These are phyloP conservation scores for Heterobasidion irregulare DNA, from an alignment of 1,284 basidiomycete species.

Conservation along the genomic window DNA sequence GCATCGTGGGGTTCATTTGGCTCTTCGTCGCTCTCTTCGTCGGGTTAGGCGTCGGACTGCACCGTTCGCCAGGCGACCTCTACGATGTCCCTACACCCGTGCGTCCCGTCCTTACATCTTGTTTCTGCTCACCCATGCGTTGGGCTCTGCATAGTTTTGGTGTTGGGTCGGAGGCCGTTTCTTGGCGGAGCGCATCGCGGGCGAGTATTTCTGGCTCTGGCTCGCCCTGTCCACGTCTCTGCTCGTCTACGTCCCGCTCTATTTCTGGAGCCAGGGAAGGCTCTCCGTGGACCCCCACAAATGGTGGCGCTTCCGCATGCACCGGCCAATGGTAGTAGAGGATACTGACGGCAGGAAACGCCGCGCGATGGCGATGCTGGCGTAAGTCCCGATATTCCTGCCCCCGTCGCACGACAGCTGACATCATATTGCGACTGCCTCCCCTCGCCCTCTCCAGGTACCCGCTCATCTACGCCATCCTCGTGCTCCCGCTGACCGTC, in stretches of 20 bases:
- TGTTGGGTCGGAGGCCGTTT: slow-evolving; percentile 36
- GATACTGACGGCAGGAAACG: background rate
- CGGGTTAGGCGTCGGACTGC: slow-evolving; percentile 10
- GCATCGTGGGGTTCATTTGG: slow-evolving; percentile 12
- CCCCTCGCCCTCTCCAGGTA: slow-evolving; percentile 15
- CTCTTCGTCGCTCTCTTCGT: slow-evolving; percentile 10
- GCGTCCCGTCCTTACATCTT: background rate
- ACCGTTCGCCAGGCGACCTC: slow-evolving; percentile 10
- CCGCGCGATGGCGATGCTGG: slow-evolving; percentile 39
- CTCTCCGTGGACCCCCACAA: slow-evolving; percentile 13
- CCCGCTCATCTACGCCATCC: slow-evolving; percentile 26
- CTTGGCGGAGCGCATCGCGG: slow-evolving; percentile 29
- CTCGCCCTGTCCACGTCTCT: slow-evolving; percentile 28
- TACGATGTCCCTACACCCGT: slow-evolving; percentile 13
- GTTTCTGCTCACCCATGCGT: background rate
- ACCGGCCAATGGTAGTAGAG: background rate
- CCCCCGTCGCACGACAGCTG: background rate
- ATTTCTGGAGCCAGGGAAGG: slow-evolving; percentile 24
- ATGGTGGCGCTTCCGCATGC: slow-evolving; percentile 4
- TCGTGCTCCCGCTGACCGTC: slow-evolving; percentile 15
- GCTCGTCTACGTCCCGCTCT: slow-evolving; percentile 29
- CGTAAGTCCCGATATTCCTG: slow-evolving; percentile 24
- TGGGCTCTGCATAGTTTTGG: slow-evolving; percentile 22
- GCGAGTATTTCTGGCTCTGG: slow-evolving; percentile 48
- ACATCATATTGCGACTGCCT: background rate